Conservation (phyloP, 1,284 basidiomycete genomes). For the Takashimella koratensis region DNA sequence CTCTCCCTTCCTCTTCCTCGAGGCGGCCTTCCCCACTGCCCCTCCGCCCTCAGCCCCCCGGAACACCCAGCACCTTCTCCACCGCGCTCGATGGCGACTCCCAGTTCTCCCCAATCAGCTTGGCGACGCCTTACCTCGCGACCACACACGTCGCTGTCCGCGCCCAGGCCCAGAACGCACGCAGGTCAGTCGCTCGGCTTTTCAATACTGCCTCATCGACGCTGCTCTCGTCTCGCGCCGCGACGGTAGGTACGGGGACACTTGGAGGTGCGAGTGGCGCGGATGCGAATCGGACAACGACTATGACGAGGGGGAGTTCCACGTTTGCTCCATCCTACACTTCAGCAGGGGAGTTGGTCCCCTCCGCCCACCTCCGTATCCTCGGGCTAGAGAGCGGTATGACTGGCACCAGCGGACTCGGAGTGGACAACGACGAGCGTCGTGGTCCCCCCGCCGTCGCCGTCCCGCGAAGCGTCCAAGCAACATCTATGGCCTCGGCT, state of each 20-base stretch:
- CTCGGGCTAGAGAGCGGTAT: background rate
- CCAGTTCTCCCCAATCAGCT: background rate
- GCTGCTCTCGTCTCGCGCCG: background rate
- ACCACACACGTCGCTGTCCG: background rate
- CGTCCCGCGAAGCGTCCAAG: background rate
- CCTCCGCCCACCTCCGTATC: background rate
- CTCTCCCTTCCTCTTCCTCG: background rate
- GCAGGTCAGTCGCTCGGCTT: background rate
- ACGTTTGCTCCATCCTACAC: background rate
- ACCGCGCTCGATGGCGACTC: background rate
- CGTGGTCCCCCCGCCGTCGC: background rate
- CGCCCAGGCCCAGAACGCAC: background rate
- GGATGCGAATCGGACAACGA: background rate
- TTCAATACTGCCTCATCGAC: background rate
- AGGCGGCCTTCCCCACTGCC: background rate
- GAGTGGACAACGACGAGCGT: background rate
- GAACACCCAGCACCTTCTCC: background rate
- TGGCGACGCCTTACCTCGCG: background rate
- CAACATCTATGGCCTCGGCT: background rate
- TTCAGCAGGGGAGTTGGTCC: background rate
- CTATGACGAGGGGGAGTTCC: background rate
- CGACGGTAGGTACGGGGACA: background rate
- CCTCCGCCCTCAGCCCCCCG: background rate
- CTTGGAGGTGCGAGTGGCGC: too few species aligned
- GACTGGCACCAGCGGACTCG: background rate